A percentile compares a stretch with the other conserved stretches of the same genome.
phyloP scores from a whole-genome alignment of 2,329 filamentous ascomycete genomes.

The Penicillium brevicompactum region DNA sequence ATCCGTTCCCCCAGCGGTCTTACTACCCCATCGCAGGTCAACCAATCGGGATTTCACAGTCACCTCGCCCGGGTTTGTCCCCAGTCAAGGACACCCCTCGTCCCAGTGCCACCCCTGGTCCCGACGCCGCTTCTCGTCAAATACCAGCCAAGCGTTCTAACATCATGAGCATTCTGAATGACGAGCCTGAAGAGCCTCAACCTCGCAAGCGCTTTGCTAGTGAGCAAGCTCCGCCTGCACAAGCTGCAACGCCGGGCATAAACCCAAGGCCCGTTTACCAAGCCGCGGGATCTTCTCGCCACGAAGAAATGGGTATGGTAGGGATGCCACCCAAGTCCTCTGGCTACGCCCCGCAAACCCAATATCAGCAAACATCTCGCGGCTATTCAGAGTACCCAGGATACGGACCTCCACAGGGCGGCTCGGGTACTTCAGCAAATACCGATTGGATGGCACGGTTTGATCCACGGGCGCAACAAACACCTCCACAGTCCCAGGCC shows the following conservation, averaged over 20 bases:
- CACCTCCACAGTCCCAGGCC: slow-evolving; percentile 17
- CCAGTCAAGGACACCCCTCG: slow-evolving; percentile 41
- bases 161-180: slow-evolving; percentile 53
- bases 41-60: slow-evolving; percentile 30
- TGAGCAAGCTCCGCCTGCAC: slow-evolving; percentile 33
- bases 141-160: slow-evolving; percentile 52
- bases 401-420: slow-evolving; percentile 30
- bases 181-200: slow-evolving; percentile 50
- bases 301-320: slow-evolving; percentile 27
- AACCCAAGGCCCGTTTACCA: slow-evolving; percentile 34
- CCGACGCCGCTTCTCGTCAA: slow-evolving; percentile 42
- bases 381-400: slow-evolving; percentile 36
- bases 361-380: slow-evolving; percentile 33
- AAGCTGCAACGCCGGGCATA: slow-evolving; percentile 18
- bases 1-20: slow-evolving; percentile 36
- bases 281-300: slow-evolving; percentile 23
- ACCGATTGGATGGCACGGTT: slow-evolving; percentile 48
- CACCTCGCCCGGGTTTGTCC: slow-evolving; percentile 31
- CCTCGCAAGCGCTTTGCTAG: slow-evolving; percentile 49
- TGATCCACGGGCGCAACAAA: slow-evolving; percentile 41
- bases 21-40: slow-evolving; percentile 35
- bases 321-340: slow-evolving; percentile 28
- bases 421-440: slow-evolving; percentile 31
- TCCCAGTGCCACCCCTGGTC: slow-evolving; percentile 33
- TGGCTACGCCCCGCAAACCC: slow-evolving; percentile 30